Base-by-base conservation (phyloP, 805 yeast species). In the Kurtzmaniella fragi region DNA sequence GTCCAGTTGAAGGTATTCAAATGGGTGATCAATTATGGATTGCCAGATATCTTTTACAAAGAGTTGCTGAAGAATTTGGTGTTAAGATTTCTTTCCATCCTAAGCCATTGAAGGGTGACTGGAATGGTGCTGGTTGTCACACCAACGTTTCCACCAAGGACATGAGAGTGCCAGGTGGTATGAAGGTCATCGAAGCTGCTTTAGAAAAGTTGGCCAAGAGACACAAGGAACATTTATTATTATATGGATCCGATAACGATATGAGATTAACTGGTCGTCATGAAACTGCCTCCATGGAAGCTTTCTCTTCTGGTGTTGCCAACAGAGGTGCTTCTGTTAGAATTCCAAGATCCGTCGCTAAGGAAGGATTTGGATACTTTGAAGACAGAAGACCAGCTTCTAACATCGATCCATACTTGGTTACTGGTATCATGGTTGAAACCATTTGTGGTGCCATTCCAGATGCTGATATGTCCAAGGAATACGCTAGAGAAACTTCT, bases 41-140 rank as follows among this genome's bases (percentile, higher is more conserved):
- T 61, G 93, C 96, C 45, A 83, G 99, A 70, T 93, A 87, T 68
- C 73, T 93, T 56, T 75, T 93, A 61, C 81, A 80, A 71, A 84
- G 97, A 72, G 93, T 89, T 39, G 96, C 98, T 50, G 99, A 93
- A 77, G 99, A 93, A 70, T 93, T 93, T 60, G 98, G 96, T 64
- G 95, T 93, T 64, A 90, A 89, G 84, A 91, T 93, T 55, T 88
- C 97, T 34, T 83, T 90, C 84, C 99, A 93, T 81, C 99, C 99
- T 71, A 93, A 93, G 80, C 98, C 99, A 54, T 78, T 93, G 67
- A 79, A 83, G 76, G 98, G 98, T 56, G 98, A 91, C 74, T 93
- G 98, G 98, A 93, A 93, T 68, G 99, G 99, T 76, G 98, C 99
- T 67, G 99, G 99, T 59, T 91, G 98, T 78, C 99, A 93, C 74